Percentiles rank a stretch among this genome's conserved stretches.
Conservation (phyloP, 192 early-diverging fungal genomes). For the Pilobolus umbonatus region DNA sequence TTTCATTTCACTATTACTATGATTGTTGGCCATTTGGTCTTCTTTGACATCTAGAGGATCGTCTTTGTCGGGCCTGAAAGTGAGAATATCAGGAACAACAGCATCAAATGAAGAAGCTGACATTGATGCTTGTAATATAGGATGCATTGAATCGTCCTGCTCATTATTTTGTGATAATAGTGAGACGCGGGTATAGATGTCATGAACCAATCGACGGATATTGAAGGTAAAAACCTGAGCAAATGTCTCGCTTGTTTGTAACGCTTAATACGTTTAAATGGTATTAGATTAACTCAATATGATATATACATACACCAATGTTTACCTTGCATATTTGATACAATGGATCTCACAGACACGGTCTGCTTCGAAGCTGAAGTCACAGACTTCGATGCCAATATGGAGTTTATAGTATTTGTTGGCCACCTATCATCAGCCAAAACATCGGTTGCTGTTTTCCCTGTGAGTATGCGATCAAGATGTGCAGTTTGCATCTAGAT, state of each 20-base stretch:
- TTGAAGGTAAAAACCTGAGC: constrained; percentile 26
- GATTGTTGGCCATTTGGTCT: background rate
- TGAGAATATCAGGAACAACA: constrained; percentile 11
- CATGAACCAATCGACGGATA: constrained; percentile 18
- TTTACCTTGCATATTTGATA: constrained; percentile 19
- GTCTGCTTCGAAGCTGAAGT: constrained; percentile 6
- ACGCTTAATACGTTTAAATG: background rate
- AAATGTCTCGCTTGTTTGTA: constrained; percentile 27
- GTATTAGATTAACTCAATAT: background rate
- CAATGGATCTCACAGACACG: constrained; percentile 1
- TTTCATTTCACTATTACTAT: background rate
- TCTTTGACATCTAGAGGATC: constrained; percentile 18
- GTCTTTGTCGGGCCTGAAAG: constrained; percentile 18
- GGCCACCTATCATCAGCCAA: constrained; percentile 50
- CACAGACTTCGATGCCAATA: constrained; percentile 6
- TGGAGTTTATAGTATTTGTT: constrained; percentile 35
- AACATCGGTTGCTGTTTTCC: constrained; percentile 50
- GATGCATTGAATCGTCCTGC: background rate
- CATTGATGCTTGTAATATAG: constrained; percentile 14
- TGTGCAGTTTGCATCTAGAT: constrained; percentile 67
- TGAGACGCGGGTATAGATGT: constrained; percentile 18
- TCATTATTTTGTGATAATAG: background rate
- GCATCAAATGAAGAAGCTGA: constrained; percentile 19
- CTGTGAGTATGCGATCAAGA: constrained; percentile 61
- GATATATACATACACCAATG: background rate